phyloP scores from a whole-genome alignment of 805 yeast species.

The Saturnispora mendoncae region DNA sequence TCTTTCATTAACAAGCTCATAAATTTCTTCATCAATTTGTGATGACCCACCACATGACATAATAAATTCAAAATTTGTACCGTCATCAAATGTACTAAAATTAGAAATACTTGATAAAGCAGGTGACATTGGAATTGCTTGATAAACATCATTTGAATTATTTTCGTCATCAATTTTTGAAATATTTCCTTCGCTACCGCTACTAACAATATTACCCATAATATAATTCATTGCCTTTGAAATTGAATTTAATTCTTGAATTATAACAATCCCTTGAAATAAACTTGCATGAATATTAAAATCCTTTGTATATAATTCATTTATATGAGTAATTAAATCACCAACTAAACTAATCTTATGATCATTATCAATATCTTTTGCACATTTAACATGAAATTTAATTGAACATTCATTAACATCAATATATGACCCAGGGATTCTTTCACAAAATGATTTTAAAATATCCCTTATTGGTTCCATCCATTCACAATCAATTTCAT shows the following conservation, averaged over 20 bases:
- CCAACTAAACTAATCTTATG: slow-evolving; percentile 67
- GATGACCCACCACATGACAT: slow-evolving; percentile 59
- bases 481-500: slow-evolving; percentile 47
- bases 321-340: slow-evolving; percentile 76
- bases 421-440: slow-evolving; percentile 71
- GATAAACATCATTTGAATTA: slow-evolving; percentile 12
- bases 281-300: slow-evolving; percentile 67
- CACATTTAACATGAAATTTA: slow-evolving; percentile 64
- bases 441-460: slow-evolving; percentile 54
- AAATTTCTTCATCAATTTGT: slow-evolving; percentile 61
- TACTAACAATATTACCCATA: background rate
- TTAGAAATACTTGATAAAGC: slow-evolving; percentile 5
- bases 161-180: slow-evolving; percentile 6
- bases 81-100: background rate
- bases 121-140: slow-evolving; percentile 13
- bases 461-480: slow-evolving; percentile 47
- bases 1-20: slow-evolving; percentile 40
- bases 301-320: slow-evolving; percentile 56
- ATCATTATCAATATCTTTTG: slow-evolving; percentile 50
- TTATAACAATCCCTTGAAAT: slow-evolving; percentile 57
- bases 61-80: slow-evolving; percentile 31
- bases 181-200: slow-evolving; percentile 31
- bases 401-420: slow-evolving; percentile 70
- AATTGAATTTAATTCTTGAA: slow-evolving; percentile 57
- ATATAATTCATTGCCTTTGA: slow-evolving; percentile 42